phyloP scores from a whole-genome alignment of 1,284 basidiomycete genomes.

The Schizophyllum amplum region DNA sequence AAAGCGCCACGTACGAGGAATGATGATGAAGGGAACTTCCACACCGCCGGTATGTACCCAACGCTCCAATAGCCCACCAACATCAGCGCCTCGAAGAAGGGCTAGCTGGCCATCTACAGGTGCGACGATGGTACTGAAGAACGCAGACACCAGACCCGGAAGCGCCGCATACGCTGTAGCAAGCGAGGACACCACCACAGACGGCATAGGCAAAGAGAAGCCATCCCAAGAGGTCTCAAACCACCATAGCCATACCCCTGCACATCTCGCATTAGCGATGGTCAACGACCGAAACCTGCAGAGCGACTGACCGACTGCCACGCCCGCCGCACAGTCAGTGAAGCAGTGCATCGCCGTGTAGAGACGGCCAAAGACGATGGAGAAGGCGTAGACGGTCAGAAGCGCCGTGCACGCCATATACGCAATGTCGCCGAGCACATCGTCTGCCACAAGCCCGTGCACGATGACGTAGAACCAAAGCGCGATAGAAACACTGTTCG shows the following conservation, averaged over 20 bases:
- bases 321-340: conserved; percentile 67
- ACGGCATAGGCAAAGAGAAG: conserved; percentile 22
- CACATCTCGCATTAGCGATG: neutral
- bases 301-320: conserved; percentile 41
- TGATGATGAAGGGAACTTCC: conserved; percentile 63
- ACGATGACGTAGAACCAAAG: conserved; percentile 63
- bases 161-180: conserved; percentile 7
- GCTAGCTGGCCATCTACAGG: neutral
- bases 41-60: conserved; percentile 47
- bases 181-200: conserved; percentile 2
- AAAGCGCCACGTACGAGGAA: conserved; percentile 50
- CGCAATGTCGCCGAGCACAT: conserved; percentile 32
- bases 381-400: conserved; percentile 59
- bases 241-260: conserved; percentile 51
- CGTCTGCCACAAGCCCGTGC: conserved; percentile 29
- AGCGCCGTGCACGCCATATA: conserved; percentile 36
- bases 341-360: conserved; percentile 92
- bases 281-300: neutral
- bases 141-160: conserved; percentile 15
- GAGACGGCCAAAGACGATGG: conserved; percentile 83
- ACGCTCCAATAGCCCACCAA: conserved; percentile 33
- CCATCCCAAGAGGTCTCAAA: conserved; percentile 33
- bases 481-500: conserved; percentile 85
- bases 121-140: conserved; percentile 17
- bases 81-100: conserved; percentile 26